A percentile compares a stretch with the other conserved stretches of the same genome.
phyloP scores from a whole-genome alignment of 257 asterid species.

The Mentha longifolia region DNA sequence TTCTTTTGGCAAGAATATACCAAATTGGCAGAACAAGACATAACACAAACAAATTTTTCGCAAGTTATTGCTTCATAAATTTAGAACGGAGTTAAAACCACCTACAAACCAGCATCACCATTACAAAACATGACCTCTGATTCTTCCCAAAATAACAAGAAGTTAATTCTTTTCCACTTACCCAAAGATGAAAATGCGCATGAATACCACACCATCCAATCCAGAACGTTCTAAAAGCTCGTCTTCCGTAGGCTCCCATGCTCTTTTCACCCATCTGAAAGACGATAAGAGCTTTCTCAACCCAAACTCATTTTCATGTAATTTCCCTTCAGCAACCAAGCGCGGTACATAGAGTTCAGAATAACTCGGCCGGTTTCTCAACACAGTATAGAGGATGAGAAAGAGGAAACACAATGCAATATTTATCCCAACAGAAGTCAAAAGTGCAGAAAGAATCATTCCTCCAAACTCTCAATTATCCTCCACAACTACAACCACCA shows the following conservation, averaged over 20 bases:
- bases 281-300: constrained; percentile 57
- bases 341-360: constrained; percentile 76
- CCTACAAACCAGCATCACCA: background rate
- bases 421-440: constrained; percentile 90
- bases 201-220: constrained; percentile 92
- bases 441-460: constrained; percentile 93
- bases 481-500: constrained; percentile 22
- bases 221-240: constrained; percentile 74
- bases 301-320: constrained; percentile 43
- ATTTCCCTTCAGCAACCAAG: constrained; percentile 70
- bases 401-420: constrained; percentile 62
- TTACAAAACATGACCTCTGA: background rate
- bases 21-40: constrained; percentile 12
- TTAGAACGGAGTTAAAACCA: background rate
- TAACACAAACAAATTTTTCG: background rate
- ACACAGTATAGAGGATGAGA: constrained; percentile 61
- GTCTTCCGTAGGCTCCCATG: constrained; percentile 85
- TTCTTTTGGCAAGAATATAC: constrained; percentile 10
- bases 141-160: background rate
- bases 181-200: constrained; percentile 89
- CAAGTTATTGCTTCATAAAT: background rate
- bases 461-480: constrained; percentile 41
- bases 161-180: constrained; percentile 29
- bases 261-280: constrained; percentile 76
- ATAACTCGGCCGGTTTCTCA: constrained; percentile 76